phyloP scores from a whole-genome alignment of 2,329 filamentous ascomycete genomes.

The Plenodomus tracheiphilus region DNA sequence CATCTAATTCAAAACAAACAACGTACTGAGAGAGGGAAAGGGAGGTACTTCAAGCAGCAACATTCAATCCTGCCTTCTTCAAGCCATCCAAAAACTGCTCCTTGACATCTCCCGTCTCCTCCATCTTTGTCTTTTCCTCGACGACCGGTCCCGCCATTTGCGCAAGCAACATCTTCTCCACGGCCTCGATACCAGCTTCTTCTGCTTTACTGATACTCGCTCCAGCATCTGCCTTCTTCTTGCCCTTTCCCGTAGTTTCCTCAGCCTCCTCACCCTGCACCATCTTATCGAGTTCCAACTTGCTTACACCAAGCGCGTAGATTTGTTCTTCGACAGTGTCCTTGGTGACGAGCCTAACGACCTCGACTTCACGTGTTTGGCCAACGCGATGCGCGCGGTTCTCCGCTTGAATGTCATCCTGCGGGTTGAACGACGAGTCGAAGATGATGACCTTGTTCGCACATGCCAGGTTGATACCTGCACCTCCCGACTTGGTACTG shows the following conservation, averaged over 20 bases:
- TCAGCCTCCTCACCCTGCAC: constrained; percentile 65
- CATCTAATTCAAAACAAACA: too few species aligned
- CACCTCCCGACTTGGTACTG: constrained; percentile 92
- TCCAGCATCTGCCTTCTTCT: constrained; percentile 20
- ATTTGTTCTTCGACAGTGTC: constrained; percentile 93
- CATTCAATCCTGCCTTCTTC: constrained; percentile 47
- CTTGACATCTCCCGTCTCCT: constrained; percentile 40
- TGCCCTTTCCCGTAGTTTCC: constrained; percentile 20
- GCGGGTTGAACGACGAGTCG: constrained; percentile 95
- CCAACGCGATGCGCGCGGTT: constrained; percentile 95
- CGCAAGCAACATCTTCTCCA: constrained; percentile 48
- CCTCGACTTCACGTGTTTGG: constrained; percentile 86
- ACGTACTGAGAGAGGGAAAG: too few species aligned
- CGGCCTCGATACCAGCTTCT: constrained; percentile 37
- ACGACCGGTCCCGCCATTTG: constrained; percentile 15
- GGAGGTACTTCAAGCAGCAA: constrained; percentile 16
- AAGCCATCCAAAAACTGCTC: constrained; percentile 47
- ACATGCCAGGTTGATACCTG: constrained; percentile 91
- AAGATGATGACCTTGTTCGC: constrained; percentile 99
- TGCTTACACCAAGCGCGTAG: constrained; percentile 86
- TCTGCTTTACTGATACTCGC: constrained; percentile 43
- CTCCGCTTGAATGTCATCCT: constrained; percentile 97
- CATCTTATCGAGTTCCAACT: constrained; percentile 82
- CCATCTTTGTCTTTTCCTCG: constrained; percentile 3
- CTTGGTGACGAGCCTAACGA: constrained; percentile 79